Evolutionary conservation across 2,329 filamentous ascomycete species (phyloP).

Genomic region (Fusarium sp.): DNA sequence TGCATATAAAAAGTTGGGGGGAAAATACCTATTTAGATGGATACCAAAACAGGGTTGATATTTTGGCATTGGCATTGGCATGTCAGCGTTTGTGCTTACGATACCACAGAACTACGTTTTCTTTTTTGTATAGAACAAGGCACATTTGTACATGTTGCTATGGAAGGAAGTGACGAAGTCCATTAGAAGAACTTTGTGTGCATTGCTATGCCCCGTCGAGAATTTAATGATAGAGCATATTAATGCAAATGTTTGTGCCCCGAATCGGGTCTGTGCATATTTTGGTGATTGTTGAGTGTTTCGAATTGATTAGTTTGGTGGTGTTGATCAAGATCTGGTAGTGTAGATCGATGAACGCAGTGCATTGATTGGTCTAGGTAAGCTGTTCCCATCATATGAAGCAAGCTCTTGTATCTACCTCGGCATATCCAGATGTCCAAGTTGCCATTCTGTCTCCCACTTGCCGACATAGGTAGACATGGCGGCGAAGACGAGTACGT

Average conservation of each 20-base stretch:
- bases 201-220: constrained; percentile 36
- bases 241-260: constrained; percentile 30
- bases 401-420: neutral
- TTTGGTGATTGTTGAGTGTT: neutral
- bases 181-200: constrained; percentile 30
- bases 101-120: constrained; percentile 37
- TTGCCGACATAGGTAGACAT: neutral
- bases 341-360: neutral
- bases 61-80: constrained; percentile 16
- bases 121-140: constrained; percentile 30
- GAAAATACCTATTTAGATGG: constrained; percentile 18
- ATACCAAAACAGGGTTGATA: constrained; percentile 34
- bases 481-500: neutral
- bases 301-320: neutral
- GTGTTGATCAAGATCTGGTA: neutral
- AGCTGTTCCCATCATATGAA: neutral
- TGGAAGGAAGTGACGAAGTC: constrained; percentile 21
- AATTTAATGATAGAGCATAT: constrained; percentile 37
- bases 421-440: neutral
- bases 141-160: constrained; percentile 29
- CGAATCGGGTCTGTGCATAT: neutral
- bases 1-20: constrained; percentile 4
- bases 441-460: neutral
- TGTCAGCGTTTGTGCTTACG: constrained; percentile 41
- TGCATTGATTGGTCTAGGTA: neutral